Base-by-base conservation (phyloP, 441 rosid species). In the Gossypium davidsonii region DNA sequence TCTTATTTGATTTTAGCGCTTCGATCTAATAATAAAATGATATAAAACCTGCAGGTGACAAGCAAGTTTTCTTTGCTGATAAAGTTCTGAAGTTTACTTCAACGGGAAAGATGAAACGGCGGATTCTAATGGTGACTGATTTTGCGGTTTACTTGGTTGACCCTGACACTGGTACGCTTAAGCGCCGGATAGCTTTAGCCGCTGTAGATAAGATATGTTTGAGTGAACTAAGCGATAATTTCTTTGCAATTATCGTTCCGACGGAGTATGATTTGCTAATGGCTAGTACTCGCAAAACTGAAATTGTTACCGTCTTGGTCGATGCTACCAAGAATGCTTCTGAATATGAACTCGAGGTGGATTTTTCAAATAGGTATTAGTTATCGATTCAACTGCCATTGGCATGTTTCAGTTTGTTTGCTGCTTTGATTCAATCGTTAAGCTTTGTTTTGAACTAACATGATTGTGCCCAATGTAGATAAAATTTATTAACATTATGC, bases 251-350 rank as follows among this genome's bases (percentile, higher is more conserved):
- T 69, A 81, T 93, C 60, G 78, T 95, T 55, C 98, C 99, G 11
- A 90, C 93, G 0, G 99, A 93, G 81, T 95, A 95, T 78, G 99
- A 95, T 83, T 64, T 93, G 3, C 91, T 95, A 58, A 86, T 95
- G 93, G 98, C 97, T 25, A 91, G 95, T 61, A 89, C 98, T 18
- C 86, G 97, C 25, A 95, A 95, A 85, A 88, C 90, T 14, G 99
- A 95, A 78, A 91, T 95, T 28, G 97, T 90, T 57, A 86, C 90
- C 3, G 88, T 91, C 52, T 77, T 95, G 76, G 90, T 85, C 20
- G 97, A 95, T 79, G 92, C 91, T 63, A 88, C 90, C 6, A 93
- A 87, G 80, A 84, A 79, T 44, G 84, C 91, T 28, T 89, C 96
- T 71, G 85, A 86, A 73, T 91, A 84, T 74, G 96, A 91, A 53